phyloP scores from a whole-genome alignment of 163 green algal species.

The Scenedesmus sp. region DNA sequence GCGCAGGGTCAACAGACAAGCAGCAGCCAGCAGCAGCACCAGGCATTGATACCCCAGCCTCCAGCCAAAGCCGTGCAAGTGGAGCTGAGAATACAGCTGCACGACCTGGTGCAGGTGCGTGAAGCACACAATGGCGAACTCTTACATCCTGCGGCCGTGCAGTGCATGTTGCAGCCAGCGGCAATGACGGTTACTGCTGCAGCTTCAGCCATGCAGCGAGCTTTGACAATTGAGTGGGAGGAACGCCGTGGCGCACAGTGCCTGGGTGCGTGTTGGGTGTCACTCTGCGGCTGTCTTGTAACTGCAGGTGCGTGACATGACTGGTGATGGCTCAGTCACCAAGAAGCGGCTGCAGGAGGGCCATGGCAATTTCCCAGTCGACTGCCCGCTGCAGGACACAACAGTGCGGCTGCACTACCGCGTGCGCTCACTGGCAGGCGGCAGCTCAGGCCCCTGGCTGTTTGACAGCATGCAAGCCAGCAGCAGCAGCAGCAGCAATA shows the following conservation, averaged over 20 bases:
- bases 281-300: not conserved
- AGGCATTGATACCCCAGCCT: constrained; percentile 59
- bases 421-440: constrained; percentile 39
- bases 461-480: constrained; percentile 56
- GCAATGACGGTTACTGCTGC: not conserved
- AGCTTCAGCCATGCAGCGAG: not conserved
- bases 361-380: constrained; percentile 89
- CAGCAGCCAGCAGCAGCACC: constrained; percentile 16
- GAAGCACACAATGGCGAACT: not conserved
- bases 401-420: constrained; percentile 80
- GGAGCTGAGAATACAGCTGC: constrained; percentile 65
- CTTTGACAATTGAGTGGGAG: too few species aligned
- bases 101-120: constrained; percentile 66
- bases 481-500: constrained; percentile 11
- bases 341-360: constrained; percentile 86
- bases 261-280: not conserved
- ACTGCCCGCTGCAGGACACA: constrained; percentile 93
- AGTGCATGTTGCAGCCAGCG: not conserved
- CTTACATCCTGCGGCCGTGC: not conserved
- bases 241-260: not conserved
- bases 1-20: not conserved
- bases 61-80: constrained; percentile 59
- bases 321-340: constrained; percentile 79
- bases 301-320: constrained; percentile 89
- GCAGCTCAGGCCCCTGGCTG: constrained; percentile 49